Evolutionary conservation across 2,329 filamentous ascomycete genomes (phyloP).

Genomic region (Ophiostoma australiae): DNA sequence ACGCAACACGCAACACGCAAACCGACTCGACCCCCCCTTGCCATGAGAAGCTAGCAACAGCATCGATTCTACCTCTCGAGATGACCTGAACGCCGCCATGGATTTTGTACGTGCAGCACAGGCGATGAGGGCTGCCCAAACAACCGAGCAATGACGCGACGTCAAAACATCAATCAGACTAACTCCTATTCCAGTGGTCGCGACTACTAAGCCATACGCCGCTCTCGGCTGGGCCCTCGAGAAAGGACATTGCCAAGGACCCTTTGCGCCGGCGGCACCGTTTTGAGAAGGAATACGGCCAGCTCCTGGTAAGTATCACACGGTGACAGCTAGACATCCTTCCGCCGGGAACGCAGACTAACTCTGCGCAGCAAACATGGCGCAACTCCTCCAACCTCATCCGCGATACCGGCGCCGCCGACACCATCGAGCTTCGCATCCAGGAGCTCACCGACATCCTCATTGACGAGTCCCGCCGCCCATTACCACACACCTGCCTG

Average conservation of each 20-base stretch:
- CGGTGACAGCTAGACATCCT: not conserved
- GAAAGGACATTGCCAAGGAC: slow-evolving; percentile 58
- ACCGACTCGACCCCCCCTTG: not conserved
- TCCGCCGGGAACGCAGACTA: not conserved
- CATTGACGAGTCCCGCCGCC: slow-evolving; percentile 81
- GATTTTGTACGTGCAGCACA: slow-evolving; percentile 49
- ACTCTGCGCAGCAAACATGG: slow-evolving; percentile 49
- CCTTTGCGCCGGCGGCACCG: slow-evolving; percentile 59
- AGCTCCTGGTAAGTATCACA: slow-evolving; percentile 49
- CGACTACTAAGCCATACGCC: slow-evolving; percentile 60
- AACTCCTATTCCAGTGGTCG: slow-evolving; percentile 52
- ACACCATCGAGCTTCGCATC: slow-evolving; percentile 57
- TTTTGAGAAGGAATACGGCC: slow-evolving; percentile 62
- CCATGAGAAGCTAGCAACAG: slow-evolving; percentile 3
- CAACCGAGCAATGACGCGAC: not conserved
- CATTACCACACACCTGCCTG: slow-evolving; percentile 86
- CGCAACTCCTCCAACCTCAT: slow-evolving; percentile 57
- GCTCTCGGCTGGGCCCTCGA: slow-evolving; percentile 51
- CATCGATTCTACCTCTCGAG: slow-evolving; percentile 31
- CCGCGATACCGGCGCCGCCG: slow-evolving; percentile 56
- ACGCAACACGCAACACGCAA: not conserved
- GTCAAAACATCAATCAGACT: slow-evolving; percentile 4
- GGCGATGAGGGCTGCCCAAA: not conserved
- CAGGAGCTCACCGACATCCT: slow-evolving; percentile 67
- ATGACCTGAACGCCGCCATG: slow-evolving; percentile 49